A percentile compares a stretch with the other conserved stretches of the same genome.
Evolutionary conservation across 2,329 filamentous ascomycete species (phyloP).

Genomic region (Helicocarpus griseus): DNA sequence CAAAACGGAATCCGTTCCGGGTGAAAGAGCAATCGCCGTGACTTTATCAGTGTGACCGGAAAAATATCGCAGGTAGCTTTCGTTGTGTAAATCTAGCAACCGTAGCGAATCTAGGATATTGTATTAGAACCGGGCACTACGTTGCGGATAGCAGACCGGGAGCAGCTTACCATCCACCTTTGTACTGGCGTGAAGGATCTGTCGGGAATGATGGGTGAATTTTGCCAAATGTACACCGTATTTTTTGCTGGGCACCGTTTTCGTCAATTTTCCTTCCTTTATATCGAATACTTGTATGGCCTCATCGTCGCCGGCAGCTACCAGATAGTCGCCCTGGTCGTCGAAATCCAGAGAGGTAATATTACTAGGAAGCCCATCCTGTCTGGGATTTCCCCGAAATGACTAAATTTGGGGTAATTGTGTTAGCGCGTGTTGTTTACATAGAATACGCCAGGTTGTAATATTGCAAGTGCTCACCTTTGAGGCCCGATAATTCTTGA

Average conservation of each 20-base stretch:
- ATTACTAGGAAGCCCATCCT: slow-evolving; percentile 38
- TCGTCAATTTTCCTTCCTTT: slow-evolving; percentile 79
- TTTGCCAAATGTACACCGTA: slow-evolving; percentile 90
- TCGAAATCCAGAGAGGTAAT: slow-evolving; percentile 94
- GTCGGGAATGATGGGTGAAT: slow-evolving; percentile 85
- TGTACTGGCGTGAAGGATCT: slow-evolving; percentile 90
- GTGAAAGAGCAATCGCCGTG: slow-evolving; percentile 73
- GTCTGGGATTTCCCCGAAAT: slow-evolving; percentile 26
- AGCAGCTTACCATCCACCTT: slow-evolving; percentile 66
- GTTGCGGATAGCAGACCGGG: not conserved
- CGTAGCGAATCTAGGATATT: slow-evolving; percentile 61
- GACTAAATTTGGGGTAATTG: slow-evolving; percentile 13
- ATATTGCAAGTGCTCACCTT: slow-evolving; percentile 47
- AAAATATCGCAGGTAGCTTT: slow-evolving; percentile 94
- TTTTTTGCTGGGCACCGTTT: slow-evolving; percentile 87
- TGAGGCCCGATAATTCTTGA: slow-evolving; percentile 66
- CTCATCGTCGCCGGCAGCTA: slow-evolving; percentile 87
- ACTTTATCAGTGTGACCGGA: slow-evolving; percentile 79
- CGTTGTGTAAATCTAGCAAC: slow-evolving; percentile 82
- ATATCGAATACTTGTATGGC: slow-evolving; percentile 94
- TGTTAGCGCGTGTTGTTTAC: not conserved
- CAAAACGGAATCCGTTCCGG: slow-evolving; percentile 80
- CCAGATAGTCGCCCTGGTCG: slow-evolving; percentile 83
- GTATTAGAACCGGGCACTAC: slow-evolving; percentile 5
- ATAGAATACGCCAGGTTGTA: not conserved